These are phyloP conservation scores for Brassica incana DNA, from an alignment of 345 rosid genomes.

Conservation along the genomic window DNA sequence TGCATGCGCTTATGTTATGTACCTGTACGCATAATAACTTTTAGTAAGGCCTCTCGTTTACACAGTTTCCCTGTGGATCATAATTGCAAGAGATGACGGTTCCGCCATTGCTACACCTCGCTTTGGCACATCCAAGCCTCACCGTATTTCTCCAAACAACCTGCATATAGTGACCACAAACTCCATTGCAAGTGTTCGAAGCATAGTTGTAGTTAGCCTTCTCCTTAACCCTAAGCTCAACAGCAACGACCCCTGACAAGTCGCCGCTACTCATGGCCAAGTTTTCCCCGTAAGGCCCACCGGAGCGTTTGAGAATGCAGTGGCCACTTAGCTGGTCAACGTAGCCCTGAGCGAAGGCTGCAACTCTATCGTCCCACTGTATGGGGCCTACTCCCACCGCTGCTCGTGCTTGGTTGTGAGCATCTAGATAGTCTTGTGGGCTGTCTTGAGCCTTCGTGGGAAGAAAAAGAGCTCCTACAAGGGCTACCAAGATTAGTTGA, in stretches of 20 bases:
- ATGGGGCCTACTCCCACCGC: slow-evolving; percentile 20
- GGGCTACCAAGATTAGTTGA: background rate
- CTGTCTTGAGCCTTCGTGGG: slow-evolving; percentile 21
- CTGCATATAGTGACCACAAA: slow-evolving; percentile 30
- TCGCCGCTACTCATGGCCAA: background rate
- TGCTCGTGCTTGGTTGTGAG: slow-evolving; percentile 20
- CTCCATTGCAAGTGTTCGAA: slow-evolving; percentile 23
- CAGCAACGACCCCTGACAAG: slow-evolving; percentile 5
- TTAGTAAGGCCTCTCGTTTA: slow-evolving; percentile 24
- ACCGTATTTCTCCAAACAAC: slow-evolving; percentile 36
- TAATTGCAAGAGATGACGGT: slow-evolving; percentile 25
- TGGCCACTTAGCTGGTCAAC: background rate
- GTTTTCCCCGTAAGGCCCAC: slow-evolving; percentile 35
- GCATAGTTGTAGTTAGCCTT: slow-evolving; percentile 22
- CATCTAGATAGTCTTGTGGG: slow-evolving; percentile 17
- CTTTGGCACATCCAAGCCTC: slow-evolving; percentile 28
- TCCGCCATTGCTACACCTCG: slow-evolving; percentile 32
- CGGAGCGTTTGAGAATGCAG: slow-evolving; percentile 19
- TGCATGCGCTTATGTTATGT: background rate
- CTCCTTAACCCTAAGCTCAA: slow-evolving; percentile 19
- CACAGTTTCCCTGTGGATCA: slow-evolving; percentile 16
- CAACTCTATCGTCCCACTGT: slow-evolving; percentile 14
- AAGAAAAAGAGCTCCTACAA: too few relatives aligned
- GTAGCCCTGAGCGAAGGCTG: slow-evolving; percentile 15
- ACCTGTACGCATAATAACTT: background rate